A percentile compares a stretch with the other conserved stretches of the same genome.
These are phyloP conservation scores for Crepidotus variabilis DNA, from an alignment of 768 basidiomycete genomes.

Conservation along the genomic window DNA sequence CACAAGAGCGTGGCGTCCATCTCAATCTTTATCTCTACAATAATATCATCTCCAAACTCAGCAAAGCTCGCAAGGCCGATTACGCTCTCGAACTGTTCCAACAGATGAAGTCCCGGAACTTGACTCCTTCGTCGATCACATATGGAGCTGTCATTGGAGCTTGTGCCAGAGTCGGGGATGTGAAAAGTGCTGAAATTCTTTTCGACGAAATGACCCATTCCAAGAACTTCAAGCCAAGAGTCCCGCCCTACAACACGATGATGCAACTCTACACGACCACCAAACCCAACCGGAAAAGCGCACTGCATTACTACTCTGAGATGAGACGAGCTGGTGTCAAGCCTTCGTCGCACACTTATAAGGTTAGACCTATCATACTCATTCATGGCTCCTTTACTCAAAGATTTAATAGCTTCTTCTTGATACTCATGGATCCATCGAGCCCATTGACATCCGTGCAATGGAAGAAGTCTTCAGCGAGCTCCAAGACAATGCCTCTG, in stretches of 20 bases:
- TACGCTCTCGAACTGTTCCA: constrained; percentile 84
- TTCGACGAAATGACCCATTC: constrained; percentile 81
- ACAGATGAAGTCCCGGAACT: constrained; percentile 66
- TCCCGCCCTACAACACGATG: constrained; percentile 98
- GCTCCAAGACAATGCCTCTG: constrained; percentile 43
- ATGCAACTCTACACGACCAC: constrained; percentile 93
- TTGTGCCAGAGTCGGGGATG: constrained; percentile 91
- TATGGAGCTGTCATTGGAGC: constrained; percentile 94
- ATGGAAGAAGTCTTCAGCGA: constrained; percentile 71
- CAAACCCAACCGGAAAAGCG: constrained; percentile 79
- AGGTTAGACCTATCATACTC: constrained; percentile 42
- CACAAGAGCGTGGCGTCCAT: constrained; percentile 58
- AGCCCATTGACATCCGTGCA: constrained; percentile 68
- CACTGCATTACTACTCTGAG: constrained; percentile 70
- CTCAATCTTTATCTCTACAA: constrained; percentile 93
- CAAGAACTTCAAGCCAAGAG: constrained; percentile 77
- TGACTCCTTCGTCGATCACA: constrained; percentile 80
- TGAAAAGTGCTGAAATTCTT: constrained; percentile 70
- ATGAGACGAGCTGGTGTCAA: constrained; percentile 56
- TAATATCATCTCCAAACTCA: constrained; percentile 94
- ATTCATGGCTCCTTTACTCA: constrained; percentile 5
- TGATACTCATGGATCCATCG: constrained; percentile 83
- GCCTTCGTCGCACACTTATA: constrained; percentile 93
- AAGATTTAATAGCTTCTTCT: constrained; percentile 61
- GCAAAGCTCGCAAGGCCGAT: constrained; percentile 92